phyloP scores from a whole-genome alignment of 73 alveolate genomes.

The Paramecium octaurelia region DNA sequence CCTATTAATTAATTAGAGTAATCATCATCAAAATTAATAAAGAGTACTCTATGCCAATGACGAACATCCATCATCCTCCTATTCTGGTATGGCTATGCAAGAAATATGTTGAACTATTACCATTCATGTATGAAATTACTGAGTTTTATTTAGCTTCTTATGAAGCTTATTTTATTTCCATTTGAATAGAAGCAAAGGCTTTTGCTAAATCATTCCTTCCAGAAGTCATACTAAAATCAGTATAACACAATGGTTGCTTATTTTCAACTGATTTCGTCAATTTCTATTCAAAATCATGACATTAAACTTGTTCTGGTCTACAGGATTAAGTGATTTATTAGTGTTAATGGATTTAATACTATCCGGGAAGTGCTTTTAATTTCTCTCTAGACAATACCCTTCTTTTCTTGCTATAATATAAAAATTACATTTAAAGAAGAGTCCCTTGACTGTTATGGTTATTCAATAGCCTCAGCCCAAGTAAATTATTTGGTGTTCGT shows the following conservation, averaged over 20 bases:
- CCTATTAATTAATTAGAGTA: background rate
- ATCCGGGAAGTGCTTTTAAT: background rate
- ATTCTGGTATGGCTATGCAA: background rate
- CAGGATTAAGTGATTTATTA: background rate
- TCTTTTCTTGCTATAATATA: slow-evolving; percentile 20
- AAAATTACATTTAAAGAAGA: background rate
- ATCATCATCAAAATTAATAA: background rate
- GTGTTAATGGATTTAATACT: background rate
- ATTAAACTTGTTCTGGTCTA: background rate
- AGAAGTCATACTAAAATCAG: background rate
- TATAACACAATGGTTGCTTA: background rate
- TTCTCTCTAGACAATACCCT: background rate
- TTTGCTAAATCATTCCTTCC: slow-evolving; percentile 21
- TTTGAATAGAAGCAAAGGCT: background rate
- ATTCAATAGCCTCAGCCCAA: background rate
- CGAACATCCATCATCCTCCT: slow-evolving; percentile 16
- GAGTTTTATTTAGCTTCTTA: background rate
- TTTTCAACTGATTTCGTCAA: background rate
- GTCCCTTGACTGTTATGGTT: background rate
- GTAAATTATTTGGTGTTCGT: background rate
- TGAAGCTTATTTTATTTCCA: background rate
- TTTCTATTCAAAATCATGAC: background rate
- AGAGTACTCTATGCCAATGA: slow-evolving; percentile 20
- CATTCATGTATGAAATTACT: background rate
- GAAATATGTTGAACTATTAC: background rate